These are phyloP conservation scores for Hermanozyma aechmeae DNA, from an alignment of 805 yeast species.

Conservation along the genomic window DNA sequence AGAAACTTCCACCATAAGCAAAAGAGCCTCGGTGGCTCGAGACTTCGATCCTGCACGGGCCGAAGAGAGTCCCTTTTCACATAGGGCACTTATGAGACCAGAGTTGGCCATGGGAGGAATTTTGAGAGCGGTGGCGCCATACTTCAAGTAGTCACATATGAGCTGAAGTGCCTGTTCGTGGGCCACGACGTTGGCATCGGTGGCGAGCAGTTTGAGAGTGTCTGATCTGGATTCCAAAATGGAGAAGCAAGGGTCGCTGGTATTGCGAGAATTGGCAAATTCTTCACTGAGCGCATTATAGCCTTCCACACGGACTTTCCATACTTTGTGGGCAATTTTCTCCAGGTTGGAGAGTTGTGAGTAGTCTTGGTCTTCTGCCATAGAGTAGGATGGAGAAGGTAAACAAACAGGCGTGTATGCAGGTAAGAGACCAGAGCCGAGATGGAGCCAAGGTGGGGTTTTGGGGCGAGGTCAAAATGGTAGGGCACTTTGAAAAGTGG, in stretches of 20 bases:
- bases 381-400: no score
- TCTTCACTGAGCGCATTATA: constrained; percentile 54
- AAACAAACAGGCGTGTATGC: no score
- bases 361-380: constrained; percentile 40
- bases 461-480: no score
- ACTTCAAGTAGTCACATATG: constrained; percentile 44
- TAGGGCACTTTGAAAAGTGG: no score
- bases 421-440: no score
- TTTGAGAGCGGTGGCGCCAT: constrained; percentile 38
- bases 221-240: constrained; percentile 46
- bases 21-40: constrained; percentile 51
- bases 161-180: constrained; percentile 72
- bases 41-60: constrained; percentile 66
- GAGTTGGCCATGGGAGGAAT: constrained; percentile 31
- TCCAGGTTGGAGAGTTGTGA: constrained; percentile 57
- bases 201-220: constrained; percentile 45
- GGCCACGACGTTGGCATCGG: constrained; percentile 84
- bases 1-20: constrained; percentile 50
- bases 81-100: constrained; percentile 39
- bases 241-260: constrained; percentile 46
- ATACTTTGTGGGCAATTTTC: constrained; percentile 38
- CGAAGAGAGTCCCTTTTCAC: constrained; percentile 78
- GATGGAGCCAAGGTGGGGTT: no score
- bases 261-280: constrained; percentile 47
- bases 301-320: constrained; percentile 83